Conservation (phyloP, 2,329 filamentous ascomycete species). For the Beauveria sp. region DNA sequence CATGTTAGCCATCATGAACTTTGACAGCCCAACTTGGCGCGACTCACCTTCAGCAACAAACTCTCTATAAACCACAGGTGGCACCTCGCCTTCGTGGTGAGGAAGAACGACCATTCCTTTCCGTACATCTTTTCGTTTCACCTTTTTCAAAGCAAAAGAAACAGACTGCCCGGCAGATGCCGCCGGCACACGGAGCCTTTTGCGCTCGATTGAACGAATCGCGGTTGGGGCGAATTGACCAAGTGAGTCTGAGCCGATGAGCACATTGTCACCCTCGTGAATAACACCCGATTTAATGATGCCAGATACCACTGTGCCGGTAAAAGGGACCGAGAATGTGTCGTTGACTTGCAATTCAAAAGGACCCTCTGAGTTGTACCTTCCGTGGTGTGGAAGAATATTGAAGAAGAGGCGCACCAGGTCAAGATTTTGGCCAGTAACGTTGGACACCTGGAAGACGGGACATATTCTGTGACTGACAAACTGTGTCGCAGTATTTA, state of each 20-base stretch:
- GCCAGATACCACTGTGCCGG: slow-evolving; percentile 91
- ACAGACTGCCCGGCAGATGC: slow-evolving; percentile 89
- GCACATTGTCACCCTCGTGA: slow-evolving; percentile 81
- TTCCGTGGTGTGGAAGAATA: slow-evolving; percentile 87
- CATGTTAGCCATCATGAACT: not conserved
- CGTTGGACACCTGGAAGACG: slow-evolving; percentile 96
- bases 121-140: slow-evolving; percentile 83
- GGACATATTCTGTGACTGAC: slow-evolving; percentile 93
- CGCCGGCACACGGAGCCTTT: slow-evolving; percentile 80
- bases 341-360: slow-evolving; percentile 97
- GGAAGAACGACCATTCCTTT: slow-evolving; percentile 97
- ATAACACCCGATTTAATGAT: slow-evolving; percentile 84
- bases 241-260: slow-evolving; percentile 83
- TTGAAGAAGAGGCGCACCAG: slow-evolving; percentile 90
- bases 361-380: slow-evolving; percentile 78
- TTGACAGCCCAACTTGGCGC: not conserved
- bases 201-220: slow-evolving; percentile 89
- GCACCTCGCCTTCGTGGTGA: slow-evolving; percentile 64
- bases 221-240: slow-evolving; percentile 83
- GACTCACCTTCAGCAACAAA: slow-evolving; percentile 67
- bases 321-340: slow-evolving; percentile 95
- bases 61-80: slow-evolving; percentile 63
- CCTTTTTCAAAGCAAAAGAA: slow-evolving; percentile 80
- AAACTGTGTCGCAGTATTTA: slow-evolving; percentile 93
- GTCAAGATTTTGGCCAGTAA: slow-evolving; percentile 85